These are phyloP conservation scores for Cladosporium halotolerans DNA, from an alignment of 2,329 filamentous ascomycete species.

Conservation along the genomic window DNA sequence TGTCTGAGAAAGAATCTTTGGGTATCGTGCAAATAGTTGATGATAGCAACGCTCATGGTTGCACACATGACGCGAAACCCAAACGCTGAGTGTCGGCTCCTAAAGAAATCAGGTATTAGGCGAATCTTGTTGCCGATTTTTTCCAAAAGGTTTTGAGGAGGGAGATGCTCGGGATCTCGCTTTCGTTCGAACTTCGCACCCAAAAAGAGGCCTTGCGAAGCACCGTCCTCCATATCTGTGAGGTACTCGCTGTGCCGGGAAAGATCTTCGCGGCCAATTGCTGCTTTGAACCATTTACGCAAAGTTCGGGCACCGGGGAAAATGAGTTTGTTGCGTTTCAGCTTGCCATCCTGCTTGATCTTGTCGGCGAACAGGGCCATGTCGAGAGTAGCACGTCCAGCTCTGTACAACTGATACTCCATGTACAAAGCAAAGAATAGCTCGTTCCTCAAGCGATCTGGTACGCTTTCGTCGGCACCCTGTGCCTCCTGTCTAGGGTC, in stretches of 20 bases:
- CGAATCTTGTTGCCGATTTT: slow-evolving; percentile 57
- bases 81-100: slow-evolving; percentile 60
- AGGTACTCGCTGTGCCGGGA: slow-evolving; percentile 49
- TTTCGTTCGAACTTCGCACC: slow-evolving; percentile 57
- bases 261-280: slow-evolving; percentile 50
- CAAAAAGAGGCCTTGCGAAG: slow-evolving; percentile 53
- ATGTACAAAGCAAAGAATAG: slow-evolving; percentile 66
- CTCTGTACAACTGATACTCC: slow-evolving; percentile 58
- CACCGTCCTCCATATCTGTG: slow-evolving; percentile 51
- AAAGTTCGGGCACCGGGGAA: slow-evolving; percentile 56
- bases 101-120: slow-evolving; percentile 52
- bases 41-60: slow-evolving; percentile 63
- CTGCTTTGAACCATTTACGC: slow-evolving; percentile 57
- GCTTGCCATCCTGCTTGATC: slow-evolving; percentile 57
- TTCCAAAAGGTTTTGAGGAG: slow-evolving; percentile 54
- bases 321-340: slow-evolving; percentile 58
- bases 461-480: slow-evolving; percentile 47
- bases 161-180: slow-evolving; percentile 69
- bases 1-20: slow-evolving; percentile 63
- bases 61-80: slow-evolving; percentile 66
- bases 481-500: slow-evolving; percentile 43
- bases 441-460: slow-evolving; percentile 61
- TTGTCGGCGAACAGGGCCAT: slow-evolving; percentile 64
- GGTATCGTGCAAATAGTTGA: slow-evolving; percentile 57
- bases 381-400: slow-evolving; percentile 55